phyloP scores from a whole-genome alignment of 2,329 filamentous ascomycete genomes.

The Fusarium multiceps region DNA sequence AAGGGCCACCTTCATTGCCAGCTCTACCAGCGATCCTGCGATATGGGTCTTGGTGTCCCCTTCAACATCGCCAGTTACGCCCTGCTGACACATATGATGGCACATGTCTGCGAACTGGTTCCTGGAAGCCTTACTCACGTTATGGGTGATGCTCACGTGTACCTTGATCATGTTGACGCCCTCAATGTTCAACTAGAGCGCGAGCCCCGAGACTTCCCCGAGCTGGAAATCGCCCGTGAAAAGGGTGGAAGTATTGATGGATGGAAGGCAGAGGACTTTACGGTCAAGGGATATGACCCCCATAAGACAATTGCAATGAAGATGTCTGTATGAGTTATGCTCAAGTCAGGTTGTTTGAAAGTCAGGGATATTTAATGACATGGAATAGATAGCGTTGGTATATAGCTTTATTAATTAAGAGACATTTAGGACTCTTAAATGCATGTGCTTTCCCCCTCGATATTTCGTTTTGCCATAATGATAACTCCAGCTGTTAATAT shows the following conservation, averaged over 20 bases:
- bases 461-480: neutral
- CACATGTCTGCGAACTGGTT: constrained; percentile 83
- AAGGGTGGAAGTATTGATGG: constrained; percentile 84
- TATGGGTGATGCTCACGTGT: constrained; percentile 98
- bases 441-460: neutral
- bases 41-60: constrained; percentile 96
- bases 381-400: constrained; percentile 35
- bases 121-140: constrained; percentile 92
- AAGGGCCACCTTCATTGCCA: constrained; percentile 85
- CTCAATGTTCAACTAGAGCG: constrained; percentile 82
- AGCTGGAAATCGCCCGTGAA: constrained; percentile 76
- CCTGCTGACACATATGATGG: constrained; percentile 93
- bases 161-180: constrained; percentile 91
- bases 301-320: constrained; percentile 97
- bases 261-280: constrained; percentile 89
- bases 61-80: constrained; percentile 99
- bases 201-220: constrained; percentile 84
- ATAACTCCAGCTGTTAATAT: neutral
- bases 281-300: constrained; percentile 87
- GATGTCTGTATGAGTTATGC: constrained; percentile 78
- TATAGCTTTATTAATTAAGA: constrained; percentile 8
- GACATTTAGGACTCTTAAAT: neutral
- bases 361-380: neutral
- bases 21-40: constrained; percentile 92
- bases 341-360: neutral